Evolutionary conservation across 225 moss, liverwort and hornwort species (phyloP).

Genomic region (Pseudisothecium myosuroides): DNA sequence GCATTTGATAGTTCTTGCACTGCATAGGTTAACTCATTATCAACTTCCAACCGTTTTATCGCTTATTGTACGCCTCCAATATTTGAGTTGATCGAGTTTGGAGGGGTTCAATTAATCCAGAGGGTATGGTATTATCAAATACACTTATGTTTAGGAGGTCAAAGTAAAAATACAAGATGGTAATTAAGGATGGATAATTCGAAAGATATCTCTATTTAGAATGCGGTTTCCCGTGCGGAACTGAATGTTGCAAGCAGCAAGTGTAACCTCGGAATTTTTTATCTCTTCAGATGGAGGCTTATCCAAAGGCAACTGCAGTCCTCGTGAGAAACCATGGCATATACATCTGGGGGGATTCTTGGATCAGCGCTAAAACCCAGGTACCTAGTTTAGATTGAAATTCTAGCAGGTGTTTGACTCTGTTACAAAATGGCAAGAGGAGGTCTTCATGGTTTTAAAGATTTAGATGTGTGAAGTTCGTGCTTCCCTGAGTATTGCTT

Average conservation of each 20-base stretch:
- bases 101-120: not conserved
- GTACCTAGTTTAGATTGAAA: slow-evolving; percentile 19
- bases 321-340: slow-evolving; percentile 98
- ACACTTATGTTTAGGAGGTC: not conserved
- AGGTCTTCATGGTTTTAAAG: not conserved
- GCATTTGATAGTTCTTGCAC: not conserved
- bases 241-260: not conserved
- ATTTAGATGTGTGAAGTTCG: not conserved
- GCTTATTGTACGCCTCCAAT: not conserved
- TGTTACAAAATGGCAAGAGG: not conserved
- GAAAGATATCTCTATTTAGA: not conserved
- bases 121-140: not conserved
- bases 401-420: not conserved
- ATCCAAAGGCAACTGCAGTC: slow-evolving; percentile 92
- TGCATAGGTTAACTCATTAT: not conserved
- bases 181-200: not conserved
- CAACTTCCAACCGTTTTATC: not conserved
- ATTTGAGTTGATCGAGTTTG: not conserved
- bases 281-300: slow-evolving; percentile 57
- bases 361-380: slow-evolving; percentile 99
- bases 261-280: not conserved
- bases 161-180: not conserved
- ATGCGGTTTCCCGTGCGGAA: not conserved
- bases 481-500: not conserved
- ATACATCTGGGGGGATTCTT: slow-evolving; percentile 97